Evolutionary conservation across 1,139 yeast genomes (phyloP), one percentile per base, ranked within the genome.

Genomic region (Geotrichum phurueaensis): DNA sequence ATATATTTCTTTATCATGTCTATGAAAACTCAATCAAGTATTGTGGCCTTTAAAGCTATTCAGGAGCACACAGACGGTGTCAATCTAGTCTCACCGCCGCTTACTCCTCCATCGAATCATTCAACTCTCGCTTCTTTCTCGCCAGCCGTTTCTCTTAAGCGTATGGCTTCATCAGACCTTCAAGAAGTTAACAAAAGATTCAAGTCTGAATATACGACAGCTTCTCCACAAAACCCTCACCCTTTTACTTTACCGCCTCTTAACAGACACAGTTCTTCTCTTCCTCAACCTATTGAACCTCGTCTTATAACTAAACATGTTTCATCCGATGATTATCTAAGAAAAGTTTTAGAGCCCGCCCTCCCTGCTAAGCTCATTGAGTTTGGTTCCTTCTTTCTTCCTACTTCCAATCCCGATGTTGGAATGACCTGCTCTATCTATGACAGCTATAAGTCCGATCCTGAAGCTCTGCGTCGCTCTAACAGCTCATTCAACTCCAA

Each of bases 21-120:
- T 39, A 39, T 39, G 7, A 39, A 39, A 39, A 39, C 47, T n/a
- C 47, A 39, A 39, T 39, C 47, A n/a, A n/a, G 47, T n/a, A 39
- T 39, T 18, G 47, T 39, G 6, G 47, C 47, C 47, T 39, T 39
- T 3, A 39, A 39, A 10, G 47, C 47, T 39, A 39, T 39, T 10
- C 47, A 39, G 47, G 47, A 39, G 20, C 47, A 39, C 20, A 39
- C 47, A n/a, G 47, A 39, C 47, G 47, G 18, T 3, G 47, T 39
- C 47, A 39, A 39, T n/a, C 49, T 45, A 5, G 53, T 43, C 18
- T 58, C 60, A 4, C 60, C 60, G 18, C 60, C 60, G 31, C 27
- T 58, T 47, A 48, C 60, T 25, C 60, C 60, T 47, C 57, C 52
- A 39, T 25, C 53, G 5, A 36, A 36, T 23, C 25, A 48, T 7